phyloP scores from a whole-genome alignment of 768 basidiomycete species.

The Lentinula boryana region DNA sequence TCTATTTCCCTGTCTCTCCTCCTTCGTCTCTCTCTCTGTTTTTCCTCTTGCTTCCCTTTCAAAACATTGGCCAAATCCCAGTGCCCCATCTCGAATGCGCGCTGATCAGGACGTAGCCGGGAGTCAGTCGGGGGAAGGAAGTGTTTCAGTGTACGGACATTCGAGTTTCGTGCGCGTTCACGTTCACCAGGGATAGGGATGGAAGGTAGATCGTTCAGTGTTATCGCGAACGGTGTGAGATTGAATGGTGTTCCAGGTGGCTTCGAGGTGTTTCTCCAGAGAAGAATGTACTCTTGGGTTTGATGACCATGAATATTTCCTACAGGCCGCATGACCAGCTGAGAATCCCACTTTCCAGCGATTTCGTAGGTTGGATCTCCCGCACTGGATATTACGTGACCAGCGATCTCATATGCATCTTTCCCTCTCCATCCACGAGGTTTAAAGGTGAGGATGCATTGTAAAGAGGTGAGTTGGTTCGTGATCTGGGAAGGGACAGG shows the following conservation, averaged over 20 bases:
- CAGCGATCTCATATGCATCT: conserved; percentile 90
- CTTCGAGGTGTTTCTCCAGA: conserved; percentile 93
- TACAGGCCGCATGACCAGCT: conserved; percentile 78
- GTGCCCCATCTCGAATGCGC: conserved; percentile 86
- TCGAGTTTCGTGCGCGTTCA: background rate
- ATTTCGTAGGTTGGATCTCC: conserved; percentile 79
- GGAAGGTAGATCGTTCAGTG: conserved; percentile 82
- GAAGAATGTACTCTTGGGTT: conserved; percentile 69
- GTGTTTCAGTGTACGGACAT: conserved; percentile 51
- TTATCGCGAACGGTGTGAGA: conserved; percentile 90
- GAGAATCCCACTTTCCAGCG: conserved; percentile 93
- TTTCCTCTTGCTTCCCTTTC: conserved; percentile 79
- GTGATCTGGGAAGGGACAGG: conserved; percentile 43
- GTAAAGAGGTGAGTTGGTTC: conserved; percentile 88
- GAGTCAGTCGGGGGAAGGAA: conserved; percentile 89
- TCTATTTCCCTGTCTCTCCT: conserved; percentile 68
- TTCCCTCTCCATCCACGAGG: conserved; percentile 92
- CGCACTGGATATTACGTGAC: conserved; percentile 61
- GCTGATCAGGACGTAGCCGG: conserved; percentile 85
- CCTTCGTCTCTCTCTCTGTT: conserved; percentile 67
- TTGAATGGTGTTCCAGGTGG: conserved; percentile 79
- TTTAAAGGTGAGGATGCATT: conserved; percentile 89
- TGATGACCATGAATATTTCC: conserved; percentile 41
- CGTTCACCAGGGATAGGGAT: background rate
- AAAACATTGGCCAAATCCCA: conserved; percentile 80